Percentiles rank a stretch among this genome's conserved stretches.
phyloP scores from a whole-genome alignment of 805 yeast genomes.

The Candida endomychidarum region DNA sequence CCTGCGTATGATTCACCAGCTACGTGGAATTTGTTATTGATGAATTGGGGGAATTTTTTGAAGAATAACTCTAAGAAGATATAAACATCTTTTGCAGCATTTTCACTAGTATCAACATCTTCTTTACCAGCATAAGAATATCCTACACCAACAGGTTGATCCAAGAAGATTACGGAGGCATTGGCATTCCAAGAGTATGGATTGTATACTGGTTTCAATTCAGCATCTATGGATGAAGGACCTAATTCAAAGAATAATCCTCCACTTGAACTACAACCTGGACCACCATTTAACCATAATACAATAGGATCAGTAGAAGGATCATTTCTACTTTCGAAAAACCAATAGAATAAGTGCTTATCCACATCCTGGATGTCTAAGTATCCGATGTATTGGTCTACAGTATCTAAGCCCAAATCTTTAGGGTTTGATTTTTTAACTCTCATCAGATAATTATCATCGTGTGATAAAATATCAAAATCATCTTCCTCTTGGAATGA shows the following conservation, averaged over 20 bases:
- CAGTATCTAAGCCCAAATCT: conserved; percentile 71
- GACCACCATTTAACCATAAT: conserved; percentile 35
- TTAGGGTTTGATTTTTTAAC: conserved; percentile 39
- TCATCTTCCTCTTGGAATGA: conserved; percentile 3
- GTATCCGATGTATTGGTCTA: conserved; percentile 79
- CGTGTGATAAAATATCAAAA: conserved; percentile 10
- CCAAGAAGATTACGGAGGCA: conserved; percentile 38
- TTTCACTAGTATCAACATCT: conserved; percentile 22
- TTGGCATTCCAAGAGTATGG: conserved; percentile 31
- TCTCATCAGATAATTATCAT: conserved; percentile 10
- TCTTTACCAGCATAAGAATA: conserved; percentile 20
- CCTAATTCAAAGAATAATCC: conserved; percentile 34
- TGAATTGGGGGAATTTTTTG: conserved; percentile 26
- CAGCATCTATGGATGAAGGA: conserved; percentile 24
- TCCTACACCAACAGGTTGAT: conserved; percentile 30
- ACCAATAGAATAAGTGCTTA: conserved; percentile 34
- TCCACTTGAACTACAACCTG: conserved; percentile 31
- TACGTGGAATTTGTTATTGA: conserved; percentile 27
- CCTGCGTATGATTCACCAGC: conserved; percentile 46
- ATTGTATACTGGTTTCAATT: conserved; percentile 25
- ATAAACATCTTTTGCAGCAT: conserved; percentile 29
- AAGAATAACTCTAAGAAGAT: conserved; percentile 31
- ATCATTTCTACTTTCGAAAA: conserved; percentile 34
- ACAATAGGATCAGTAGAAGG: conserved; percentile 31
- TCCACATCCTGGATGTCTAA: conserved; percentile 75